Evolutionary conservation across 306 rosid species (phyloP).

Genomic region (Casuarina cunninghamiana): DNA sequence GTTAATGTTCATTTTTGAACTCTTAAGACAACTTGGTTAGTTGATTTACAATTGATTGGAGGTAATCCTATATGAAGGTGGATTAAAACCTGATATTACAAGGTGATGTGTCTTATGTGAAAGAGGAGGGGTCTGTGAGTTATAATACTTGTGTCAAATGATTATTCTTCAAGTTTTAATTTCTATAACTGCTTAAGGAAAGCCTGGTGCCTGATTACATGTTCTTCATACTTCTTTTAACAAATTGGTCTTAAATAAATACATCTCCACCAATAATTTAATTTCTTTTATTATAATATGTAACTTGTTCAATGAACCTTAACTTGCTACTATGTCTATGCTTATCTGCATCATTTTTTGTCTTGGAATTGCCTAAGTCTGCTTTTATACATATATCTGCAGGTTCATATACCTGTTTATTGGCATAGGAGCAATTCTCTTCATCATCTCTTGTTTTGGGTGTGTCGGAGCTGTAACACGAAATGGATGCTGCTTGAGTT

Average conservation of each 20-base stretch:
- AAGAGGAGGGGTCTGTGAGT: neutral
- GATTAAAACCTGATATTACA: neutral
- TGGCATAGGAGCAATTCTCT: conserved; percentile 71
- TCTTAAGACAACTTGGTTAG: neutral
- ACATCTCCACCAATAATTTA: neutral
- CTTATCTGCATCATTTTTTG: neutral
- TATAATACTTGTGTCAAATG: neutral
- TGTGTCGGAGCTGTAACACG: conserved; percentile 73
- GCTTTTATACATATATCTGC: conserved; percentile 34
- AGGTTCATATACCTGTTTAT: conserved; percentile 92
- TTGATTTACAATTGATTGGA: neutral
- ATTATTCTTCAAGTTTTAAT: neutral
- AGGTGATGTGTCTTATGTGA: no score
- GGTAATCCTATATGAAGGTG: neutral
- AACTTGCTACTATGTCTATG: neutral
- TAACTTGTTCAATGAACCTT: neutral
- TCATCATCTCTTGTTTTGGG: conserved; percentile 80
- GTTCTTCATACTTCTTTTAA: neutral
- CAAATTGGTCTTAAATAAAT: neutral
- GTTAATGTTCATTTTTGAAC: neutral
- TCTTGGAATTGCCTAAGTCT: conserved; percentile 17
- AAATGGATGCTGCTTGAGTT: conserved; percentile 83
- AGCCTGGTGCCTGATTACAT: neutral
- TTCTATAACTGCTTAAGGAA: neutral
- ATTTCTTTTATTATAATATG: conserved; percentile 5